Conservation (phyloP, 169 alveolate species). For the Neospora caninum region DNA sequence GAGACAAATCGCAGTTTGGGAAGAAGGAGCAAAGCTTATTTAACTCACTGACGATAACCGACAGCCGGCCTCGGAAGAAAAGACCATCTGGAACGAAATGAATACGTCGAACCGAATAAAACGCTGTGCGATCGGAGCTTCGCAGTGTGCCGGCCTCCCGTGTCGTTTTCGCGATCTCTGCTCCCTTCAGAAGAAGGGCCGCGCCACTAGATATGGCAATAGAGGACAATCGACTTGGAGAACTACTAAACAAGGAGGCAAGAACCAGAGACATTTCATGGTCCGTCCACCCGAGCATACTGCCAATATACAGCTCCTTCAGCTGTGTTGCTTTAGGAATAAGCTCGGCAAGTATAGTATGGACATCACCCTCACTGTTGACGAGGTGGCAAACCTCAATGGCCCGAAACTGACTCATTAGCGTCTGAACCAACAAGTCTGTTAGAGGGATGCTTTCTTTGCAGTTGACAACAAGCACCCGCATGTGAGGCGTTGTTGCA, state of each 20-base stretch:
- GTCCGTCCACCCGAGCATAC: slow-evolving; percentile 11
- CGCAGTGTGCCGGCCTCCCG: background rate
- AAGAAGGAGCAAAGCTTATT: background rate
- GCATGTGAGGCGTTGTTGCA: background rate
- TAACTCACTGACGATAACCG: background rate
- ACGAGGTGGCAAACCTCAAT: background rate
- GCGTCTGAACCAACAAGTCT: background rate
- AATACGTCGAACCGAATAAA: background rate
- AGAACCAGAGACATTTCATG: background rate
- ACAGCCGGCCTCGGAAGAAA: background rate
- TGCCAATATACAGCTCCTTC: background rate
- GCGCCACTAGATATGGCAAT: background rate
- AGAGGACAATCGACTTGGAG: background rate
- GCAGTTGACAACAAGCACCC: background rate
- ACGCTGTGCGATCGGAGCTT: background rate
- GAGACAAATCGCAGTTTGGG: background rate
- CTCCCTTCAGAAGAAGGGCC: background rate
- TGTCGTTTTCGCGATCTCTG: background rate
- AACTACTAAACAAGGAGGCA: background rate
- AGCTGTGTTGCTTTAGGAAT: background rate
- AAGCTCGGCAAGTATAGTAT: background rate
- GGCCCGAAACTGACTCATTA: background rate
- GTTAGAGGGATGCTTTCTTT: background rate
- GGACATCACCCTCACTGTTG: background rate
- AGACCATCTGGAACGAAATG: background rate